These are phyloP conservation scores for Crataegus laevigata DNA, from an alignment of 306 rosid species.

Conservation along the genomic window DNA sequence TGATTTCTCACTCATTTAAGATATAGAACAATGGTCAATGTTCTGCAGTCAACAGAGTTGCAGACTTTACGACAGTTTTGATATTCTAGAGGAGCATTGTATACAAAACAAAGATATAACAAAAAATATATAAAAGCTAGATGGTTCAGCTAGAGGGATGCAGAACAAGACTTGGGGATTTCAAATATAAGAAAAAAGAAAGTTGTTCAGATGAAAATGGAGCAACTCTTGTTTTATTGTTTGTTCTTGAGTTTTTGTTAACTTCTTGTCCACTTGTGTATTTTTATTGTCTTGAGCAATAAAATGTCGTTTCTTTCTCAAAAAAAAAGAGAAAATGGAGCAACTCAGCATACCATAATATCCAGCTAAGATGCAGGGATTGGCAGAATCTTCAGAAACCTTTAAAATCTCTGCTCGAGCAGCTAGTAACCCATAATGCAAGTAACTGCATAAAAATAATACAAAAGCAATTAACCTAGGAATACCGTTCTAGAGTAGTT, in stretches of 20 bases:
- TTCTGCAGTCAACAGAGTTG: background rate
- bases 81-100: background rate
- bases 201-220: background rate
- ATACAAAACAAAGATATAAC: background rate
- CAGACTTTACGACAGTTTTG: background rate
- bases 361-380: slow-evolving; percentile 77
- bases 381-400: slow-evolving; percentile 56
- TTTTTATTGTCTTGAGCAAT: no score
- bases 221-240: background rate
- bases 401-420: slow-evolving; percentile 94
- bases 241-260: no score
- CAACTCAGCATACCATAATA: slow-evolving; percentile 53
- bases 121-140: background rate
- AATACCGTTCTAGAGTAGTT: background rate
- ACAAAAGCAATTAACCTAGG: slow-evolving; percentile 22
- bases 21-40: background rate
- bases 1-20: background rate
- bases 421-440: slow-evolving; percentile 90
- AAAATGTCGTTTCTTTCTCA: background rate
- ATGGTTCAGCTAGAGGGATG: slow-evolving; percentile 7
- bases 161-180: background rate
- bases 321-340: background rate
- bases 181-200: background rate
- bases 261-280: no score
- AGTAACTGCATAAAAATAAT: slow-evolving; percentile 48